Conservation (phyloP, 371 early-diverging fungal species). For the Mucor racemosus region DNA sequence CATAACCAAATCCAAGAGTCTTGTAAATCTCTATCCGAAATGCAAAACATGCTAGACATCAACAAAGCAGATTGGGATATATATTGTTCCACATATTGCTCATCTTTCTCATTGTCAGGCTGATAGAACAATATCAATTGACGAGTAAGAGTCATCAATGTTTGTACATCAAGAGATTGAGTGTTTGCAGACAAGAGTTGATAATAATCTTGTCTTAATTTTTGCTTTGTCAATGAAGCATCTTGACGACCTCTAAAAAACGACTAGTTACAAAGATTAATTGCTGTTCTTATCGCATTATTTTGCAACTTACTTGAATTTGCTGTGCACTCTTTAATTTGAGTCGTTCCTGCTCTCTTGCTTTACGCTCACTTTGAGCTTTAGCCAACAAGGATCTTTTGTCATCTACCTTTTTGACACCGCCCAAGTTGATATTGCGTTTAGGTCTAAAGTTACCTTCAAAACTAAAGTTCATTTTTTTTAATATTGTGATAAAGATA, state of each 20-base stretch:
- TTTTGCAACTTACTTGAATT: conserved; percentile 63
- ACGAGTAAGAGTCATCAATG: conserved; percentile 17
- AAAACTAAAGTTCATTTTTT: conserved; percentile 60
- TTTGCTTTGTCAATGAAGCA: conserved; percentile 22
- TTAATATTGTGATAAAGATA: background rate
- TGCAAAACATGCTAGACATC: conserved; percentile 10
- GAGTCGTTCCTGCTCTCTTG: conserved; percentile 75
- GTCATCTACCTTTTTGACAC: conserved; percentile 64
- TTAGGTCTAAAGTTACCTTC: conserved; percentile 76
- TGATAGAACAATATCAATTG: conserved; percentile 26
- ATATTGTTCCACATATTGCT: background rate
- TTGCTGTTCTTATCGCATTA: background rate
- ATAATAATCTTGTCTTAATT: conserved; percentile 16
- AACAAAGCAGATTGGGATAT: background rate
- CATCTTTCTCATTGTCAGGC: conserved; percentile 4
- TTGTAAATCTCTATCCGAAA: background rate
- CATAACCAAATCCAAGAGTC: conserved; percentile 34
- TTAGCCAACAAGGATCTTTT: conserved; percentile 70
- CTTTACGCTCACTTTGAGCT: conserved; percentile 77
- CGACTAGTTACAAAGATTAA: conserved; percentile 23
- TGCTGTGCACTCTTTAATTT: conserved; percentile 57
- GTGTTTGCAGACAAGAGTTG: background rate
- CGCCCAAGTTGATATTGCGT: conserved; percentile 83
- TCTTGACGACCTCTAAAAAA: conserved; percentile 46
- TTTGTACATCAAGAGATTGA: background rate